Evolutionary conservation across 306 rosid species (phyloP).

Genomic region (Fagus sylvatica): DNA sequence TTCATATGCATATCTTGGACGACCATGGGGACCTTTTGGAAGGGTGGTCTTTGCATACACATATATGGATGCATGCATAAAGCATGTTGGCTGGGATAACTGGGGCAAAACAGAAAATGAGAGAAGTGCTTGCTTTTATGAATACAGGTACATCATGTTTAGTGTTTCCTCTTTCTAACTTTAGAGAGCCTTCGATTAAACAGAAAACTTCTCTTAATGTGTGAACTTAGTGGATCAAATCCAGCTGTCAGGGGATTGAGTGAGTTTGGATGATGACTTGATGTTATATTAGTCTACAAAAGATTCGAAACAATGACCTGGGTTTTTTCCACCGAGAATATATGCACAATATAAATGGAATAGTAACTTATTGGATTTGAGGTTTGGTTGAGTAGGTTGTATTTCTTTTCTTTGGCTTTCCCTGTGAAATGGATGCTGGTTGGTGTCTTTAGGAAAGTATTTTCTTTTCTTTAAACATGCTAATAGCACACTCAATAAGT

Average conservation of each 20-base stretch:
- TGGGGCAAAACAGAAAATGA: conserved; percentile 85
- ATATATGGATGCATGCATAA: conserved; percentile 72
- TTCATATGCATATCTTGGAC: conserved; percentile 62
- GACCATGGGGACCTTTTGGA: conserved; percentile 97
- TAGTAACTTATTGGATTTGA: not conserved
- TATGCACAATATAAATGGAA: not conserved
- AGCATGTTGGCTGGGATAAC: conserved; percentile 73
- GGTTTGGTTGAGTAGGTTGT: not conserved
- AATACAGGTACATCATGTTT: conserved; percentile 55
- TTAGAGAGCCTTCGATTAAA: conserved; percentile 7
- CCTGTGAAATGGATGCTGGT: not conserved
- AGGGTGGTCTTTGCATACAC: conserved; percentile 85
- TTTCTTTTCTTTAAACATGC: not conserved
- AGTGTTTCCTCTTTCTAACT: conserved; percentile 21
- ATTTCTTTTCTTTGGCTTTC: not conserved
- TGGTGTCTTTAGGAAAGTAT: not conserved
- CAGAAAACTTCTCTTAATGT: not conserved
- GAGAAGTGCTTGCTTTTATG: conserved; percentile 75
- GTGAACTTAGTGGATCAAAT: not conserved
- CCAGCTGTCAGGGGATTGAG: not conserved
- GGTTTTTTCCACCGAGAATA: not conserved
- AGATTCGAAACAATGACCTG: not conserved
- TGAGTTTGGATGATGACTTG: not conserved
- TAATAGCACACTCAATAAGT: not conserved
- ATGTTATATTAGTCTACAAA: not conserved